Percentiles rank a stretch among this genome's conserved stretches.
phyloP scores from a whole-genome alignment of 192 early-diverging fungal species.

The Coemansia sp. region DNA sequence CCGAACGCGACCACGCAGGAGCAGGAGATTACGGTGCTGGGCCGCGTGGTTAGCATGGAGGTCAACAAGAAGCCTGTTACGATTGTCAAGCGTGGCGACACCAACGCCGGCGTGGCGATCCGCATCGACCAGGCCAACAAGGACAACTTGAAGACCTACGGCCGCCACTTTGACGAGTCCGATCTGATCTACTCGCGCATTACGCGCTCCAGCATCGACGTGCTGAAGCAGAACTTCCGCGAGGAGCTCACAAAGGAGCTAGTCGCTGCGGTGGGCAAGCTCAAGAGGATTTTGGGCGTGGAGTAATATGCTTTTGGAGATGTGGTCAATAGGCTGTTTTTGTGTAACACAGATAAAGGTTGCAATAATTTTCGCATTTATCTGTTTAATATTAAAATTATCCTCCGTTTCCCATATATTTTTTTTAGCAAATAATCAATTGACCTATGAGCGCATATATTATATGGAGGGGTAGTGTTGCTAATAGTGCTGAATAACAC shows the following conservation, averaged over 20 bases:
- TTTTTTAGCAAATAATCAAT: no score
- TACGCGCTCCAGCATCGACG: constrained; percentile 87
- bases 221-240: constrained; percentile 92
- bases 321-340: no score
- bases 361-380: no score
- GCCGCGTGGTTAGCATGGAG: constrained; percentile 90
- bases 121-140: constrained; percentile 84
- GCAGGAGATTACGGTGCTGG: constrained; percentile 70
- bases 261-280: constrained; percentile 74
- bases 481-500: no score
- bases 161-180: constrained; percentile 86
- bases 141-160: constrained; percentile 86
- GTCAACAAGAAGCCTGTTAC: constrained; percentile 85
- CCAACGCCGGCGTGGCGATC: constrained; percentile 84
- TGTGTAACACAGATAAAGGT: no score
- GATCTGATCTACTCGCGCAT: constrained; percentile 81
- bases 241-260: constrained; percentile 89
- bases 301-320: no score
- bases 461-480: no score
- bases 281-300: constrained; percentile 69
- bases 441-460: no score
- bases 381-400: no score
- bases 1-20: constrained; percentile 74
- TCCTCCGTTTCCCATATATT: no score
- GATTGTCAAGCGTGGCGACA: constrained; percentile 76